Base-by-base conservation (phyloP, 2,329 filamentous ascomycete genomes). In the Xylariaceae sp. region DNA sequence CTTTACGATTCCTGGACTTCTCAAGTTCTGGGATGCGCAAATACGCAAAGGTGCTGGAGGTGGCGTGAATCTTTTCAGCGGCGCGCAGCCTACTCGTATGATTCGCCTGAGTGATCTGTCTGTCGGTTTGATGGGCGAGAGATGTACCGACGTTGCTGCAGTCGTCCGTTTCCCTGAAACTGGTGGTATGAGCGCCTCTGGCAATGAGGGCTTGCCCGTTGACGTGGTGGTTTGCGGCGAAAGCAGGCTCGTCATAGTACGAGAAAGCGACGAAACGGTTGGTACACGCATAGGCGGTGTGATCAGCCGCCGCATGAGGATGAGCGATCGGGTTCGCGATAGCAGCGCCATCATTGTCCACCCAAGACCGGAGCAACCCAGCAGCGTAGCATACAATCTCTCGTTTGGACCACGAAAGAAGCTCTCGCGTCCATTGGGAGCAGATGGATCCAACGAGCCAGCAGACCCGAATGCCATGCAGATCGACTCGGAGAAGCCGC, bases 1-100 rank as follows among this genome's bases (percentile, higher is more conserved):
- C 23, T 82, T 80, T 23, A 77, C 83, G 30, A 81, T 86, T 52
- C 81, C 82, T 0, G 76, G 77, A 0, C 73, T 86, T 5, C 73
- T 79, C 4, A 78, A 78, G 11, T 86, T 85, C 71, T 85, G 83
- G 82, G 82, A 85, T 42, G 78, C 82, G 0, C 82, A 85, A 63
- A 74, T 82, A 9, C 80, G 81, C 10, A 80, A 78, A 62, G 76
- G 77, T 11, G 73, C 73, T 6, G 78, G 78, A n/a, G 77, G 77
- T 10, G 78, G 80, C 1, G 78, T 79, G 5, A 83, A 83, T 57
- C 71, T 84, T 2, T 85, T 85, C 64, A 81, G 79, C 59, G 81
- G 81, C 51, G 74, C 80, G 0, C 80, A 82, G 57, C 79, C 81
- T 0, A 78, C 78, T 1, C 77, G 79, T 52, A 85, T 85, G 81